A percentile compares a stretch with the other conserved stretches of the same genome.
Conservation (phyloP, 257 asterid species). For the Rehmannia glutinosa region DNA sequence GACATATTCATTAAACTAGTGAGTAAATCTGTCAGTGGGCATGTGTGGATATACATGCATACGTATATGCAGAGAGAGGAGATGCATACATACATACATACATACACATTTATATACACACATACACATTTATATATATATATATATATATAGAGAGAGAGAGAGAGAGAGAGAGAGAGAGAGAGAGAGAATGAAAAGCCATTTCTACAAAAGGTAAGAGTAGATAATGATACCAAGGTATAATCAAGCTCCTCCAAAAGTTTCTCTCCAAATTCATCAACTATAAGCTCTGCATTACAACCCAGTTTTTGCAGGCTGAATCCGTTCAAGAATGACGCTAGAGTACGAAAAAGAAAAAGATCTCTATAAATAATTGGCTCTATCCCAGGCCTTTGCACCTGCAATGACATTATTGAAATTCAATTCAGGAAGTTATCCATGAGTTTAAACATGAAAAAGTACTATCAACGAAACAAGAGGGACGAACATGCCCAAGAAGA, state of each 20-base stretch:
- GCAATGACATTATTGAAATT: constrained; percentile 24
- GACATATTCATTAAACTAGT: background rate
- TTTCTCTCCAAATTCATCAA: constrained; percentile 98
- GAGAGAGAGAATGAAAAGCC: background rate
- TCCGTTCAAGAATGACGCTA: constrained; percentile 97
- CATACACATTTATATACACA: too few relatives aligned
- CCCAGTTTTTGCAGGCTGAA: constrained; percentile 93
- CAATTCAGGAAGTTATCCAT: constrained; percentile 8
- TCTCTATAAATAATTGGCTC: constrained; percentile 98
- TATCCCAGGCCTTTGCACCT: constrained; percentile 97
- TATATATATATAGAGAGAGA: background rate
- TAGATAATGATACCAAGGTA: constrained; percentile 62
- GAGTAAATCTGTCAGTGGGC: background rate
- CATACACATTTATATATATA: too few relatives aligned
- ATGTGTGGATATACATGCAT: background rate
- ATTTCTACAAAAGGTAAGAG: constrained; percentile 16
- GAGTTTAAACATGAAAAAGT: constrained; percentile 3
- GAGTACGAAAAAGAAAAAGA: constrained; percentile 96
- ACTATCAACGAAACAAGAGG: background rate
- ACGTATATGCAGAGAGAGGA: too few relatives aligned
- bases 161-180: background rate
- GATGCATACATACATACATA: too few relatives aligned
- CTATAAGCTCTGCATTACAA: constrained; percentile 95
- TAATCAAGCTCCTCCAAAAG: constrained; percentile 98
- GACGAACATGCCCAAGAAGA: constrained; percentile 4